A percentile compares a stretch with the other conserved stretches of the same genome.
phyloP scores from a whole-genome alignment of 257 asterid species.

The Ilex aquifolium region DNA sequence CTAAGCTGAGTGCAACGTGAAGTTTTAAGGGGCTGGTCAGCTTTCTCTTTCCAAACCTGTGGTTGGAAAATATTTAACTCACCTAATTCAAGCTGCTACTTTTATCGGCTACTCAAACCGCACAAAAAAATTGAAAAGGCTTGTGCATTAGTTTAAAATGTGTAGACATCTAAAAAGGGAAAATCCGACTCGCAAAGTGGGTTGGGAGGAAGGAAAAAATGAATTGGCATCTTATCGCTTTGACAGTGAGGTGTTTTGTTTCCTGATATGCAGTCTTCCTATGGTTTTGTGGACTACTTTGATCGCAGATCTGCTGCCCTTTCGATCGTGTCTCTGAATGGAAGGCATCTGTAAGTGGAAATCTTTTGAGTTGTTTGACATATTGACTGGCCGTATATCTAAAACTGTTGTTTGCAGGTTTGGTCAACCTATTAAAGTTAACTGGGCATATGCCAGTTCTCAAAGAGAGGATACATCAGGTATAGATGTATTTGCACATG shows the following conservation, averaged over 20 bases:
- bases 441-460: constrained; percentile 2
- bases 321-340: background rate
- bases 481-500: background rate
- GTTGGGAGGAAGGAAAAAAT: background rate
- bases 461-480: constrained; percentile 1
- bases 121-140: background rate
- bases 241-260: background rate
- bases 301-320: constrained; percentile 4
- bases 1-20: too few relatives aligned
- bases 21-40: too few relatives aligned
- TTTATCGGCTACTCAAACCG: background rate
- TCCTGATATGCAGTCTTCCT: constrained; percentile 1
- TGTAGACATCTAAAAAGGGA: background rate
- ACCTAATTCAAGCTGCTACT: too few relatives aligned
- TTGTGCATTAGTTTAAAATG: background rate
- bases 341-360: constrained; percentile 1
- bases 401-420: background rate
- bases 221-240: too few relatives aligned
- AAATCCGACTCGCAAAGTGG: too few relatives aligned
- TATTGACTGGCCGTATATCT: background rate
- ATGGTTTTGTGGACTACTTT: background rate
- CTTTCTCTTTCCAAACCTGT: too few relatives aligned
- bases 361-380: background rate
- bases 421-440: constrained; percentile 2
- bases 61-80: too few relatives aligned